phyloP scores from a whole-genome alignment of 352 stramenopile genomes.

The Globisporangium splendens region DNA sequence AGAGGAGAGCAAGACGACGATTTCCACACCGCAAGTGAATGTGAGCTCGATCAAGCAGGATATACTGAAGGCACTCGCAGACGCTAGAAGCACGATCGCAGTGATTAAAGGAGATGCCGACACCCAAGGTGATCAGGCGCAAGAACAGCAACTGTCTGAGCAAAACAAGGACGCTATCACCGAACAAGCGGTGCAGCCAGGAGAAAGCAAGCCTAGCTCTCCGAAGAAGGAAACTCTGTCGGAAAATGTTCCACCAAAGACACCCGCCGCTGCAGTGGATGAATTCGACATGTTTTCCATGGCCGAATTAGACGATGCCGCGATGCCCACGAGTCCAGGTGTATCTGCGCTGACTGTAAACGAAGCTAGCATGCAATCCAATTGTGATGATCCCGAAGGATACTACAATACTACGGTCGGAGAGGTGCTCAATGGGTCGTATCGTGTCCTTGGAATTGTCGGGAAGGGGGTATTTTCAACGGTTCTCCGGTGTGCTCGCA shows the following conservation, averaged over 20 bases:
- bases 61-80: slow-evolving; percentile 73
- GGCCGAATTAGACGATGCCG: slow-evolving; percentile 56
- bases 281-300: slow-evolving; percentile 89
- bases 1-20: background rate
- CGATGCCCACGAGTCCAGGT: slow-evolving; percentile 21
- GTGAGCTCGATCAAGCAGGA: slow-evolving; percentile 77
- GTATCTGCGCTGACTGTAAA: slow-evolving; percentile 37
- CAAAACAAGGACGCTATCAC: slow-evolving; percentile 3
- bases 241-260: background rate
- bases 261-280: slow-evolving; percentile 29
- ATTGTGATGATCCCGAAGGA: slow-evolving; percentile 96
- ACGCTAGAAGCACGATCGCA: slow-evolving; percentile 70
- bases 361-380: slow-evolving; percentile 60
- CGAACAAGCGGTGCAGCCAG: slow-evolving; percentile 1
- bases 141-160: slow-evolving; percentile 7
- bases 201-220: slow-evolving; percentile 2
- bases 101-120: slow-evolving; percentile 37
- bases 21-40: slow-evolving; percentile 32
- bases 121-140: slow-evolving; percentile 4
- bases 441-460: slow-evolving; percentile 91
- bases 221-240: slow-evolving; percentile 13
- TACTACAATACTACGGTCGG: slow-evolving; percentile 97
- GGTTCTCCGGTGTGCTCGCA: slow-evolving; percentile 92
- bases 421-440: slow-evolving; percentile 90
- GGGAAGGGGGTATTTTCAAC: slow-evolving; percentile 98